phyloP scores from a whole-genome alignment of 352 stramenopile species.

The Phytopythium boreale region DNA sequence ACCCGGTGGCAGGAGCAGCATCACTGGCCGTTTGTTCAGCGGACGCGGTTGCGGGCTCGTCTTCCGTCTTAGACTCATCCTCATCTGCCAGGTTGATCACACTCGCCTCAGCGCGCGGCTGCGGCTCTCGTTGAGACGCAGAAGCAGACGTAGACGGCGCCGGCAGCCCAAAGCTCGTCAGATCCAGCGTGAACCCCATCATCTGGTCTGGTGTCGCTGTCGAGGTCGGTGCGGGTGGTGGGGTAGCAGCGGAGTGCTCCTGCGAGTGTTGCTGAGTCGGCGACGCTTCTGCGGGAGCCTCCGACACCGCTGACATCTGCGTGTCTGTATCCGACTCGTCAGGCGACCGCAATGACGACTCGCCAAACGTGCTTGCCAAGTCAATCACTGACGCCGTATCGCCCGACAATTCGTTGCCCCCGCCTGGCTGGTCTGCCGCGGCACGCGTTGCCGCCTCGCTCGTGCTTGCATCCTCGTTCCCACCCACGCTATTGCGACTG shows the following conservation, averaged over 20 bases:
- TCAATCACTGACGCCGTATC: slow-evolving; percentile 79
- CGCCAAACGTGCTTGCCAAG: slow-evolving; percentile 79
- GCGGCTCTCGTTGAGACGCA: neutral
- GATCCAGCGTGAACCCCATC: slow-evolving; percentile 83
- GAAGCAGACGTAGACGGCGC: slow-evolving; percentile 2
- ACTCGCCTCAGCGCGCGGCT: neutral
- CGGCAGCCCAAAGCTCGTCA: slow-evolving; percentile 45
- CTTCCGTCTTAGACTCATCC: slow-evolving; percentile 24
- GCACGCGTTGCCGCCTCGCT: neutral
- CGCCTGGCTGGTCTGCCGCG: slow-evolving; percentile 8
- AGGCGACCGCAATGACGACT: slow-evolving; percentile 77
- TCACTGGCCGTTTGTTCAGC: slow-evolving; percentile 15
- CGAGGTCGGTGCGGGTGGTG: slow-evolving; percentile 12
- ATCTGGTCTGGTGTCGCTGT: slow-evolving; percentile 33
- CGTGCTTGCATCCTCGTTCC: slow-evolving; percentile 7
- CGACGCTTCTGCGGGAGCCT: slow-evolving; percentile 10
- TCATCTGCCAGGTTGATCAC: slow-evolving; percentile 14
- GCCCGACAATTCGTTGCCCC: slow-evolving; percentile 26
- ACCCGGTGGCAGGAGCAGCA: slow-evolving; percentile 12
- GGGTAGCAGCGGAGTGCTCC: neutral
- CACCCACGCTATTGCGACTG: slow-evolving; percentile 13
- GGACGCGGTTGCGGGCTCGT: slow-evolving; percentile 18
- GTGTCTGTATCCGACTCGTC: slow-evolving; percentile 51
- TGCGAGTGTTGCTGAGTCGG: neutral
- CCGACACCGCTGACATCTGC: slow-evolving; percentile 38